Conservation (phyloP, 371 early-diverging fungal species). For the Basidiobolus meristosporus region DNA sequence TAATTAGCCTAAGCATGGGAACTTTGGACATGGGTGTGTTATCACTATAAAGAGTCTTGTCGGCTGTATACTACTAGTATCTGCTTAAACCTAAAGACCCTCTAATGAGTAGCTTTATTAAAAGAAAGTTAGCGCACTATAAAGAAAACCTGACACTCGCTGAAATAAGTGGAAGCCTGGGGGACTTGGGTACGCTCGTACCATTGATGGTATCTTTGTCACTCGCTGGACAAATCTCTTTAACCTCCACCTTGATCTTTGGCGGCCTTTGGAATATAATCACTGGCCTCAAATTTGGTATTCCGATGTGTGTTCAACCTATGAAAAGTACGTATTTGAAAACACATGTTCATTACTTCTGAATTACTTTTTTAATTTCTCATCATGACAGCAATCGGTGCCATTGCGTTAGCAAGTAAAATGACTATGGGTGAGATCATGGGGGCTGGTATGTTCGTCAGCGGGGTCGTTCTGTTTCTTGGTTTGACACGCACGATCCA, state of each 20-base stretch:
- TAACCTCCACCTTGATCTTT: conserved; percentile 68
- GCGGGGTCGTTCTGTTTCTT: conserved; percentile 38
- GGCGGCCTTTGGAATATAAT: conserved; percentile 78
- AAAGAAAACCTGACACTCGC: too few relatives aligned
- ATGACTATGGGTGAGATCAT: too few relatives aligned
- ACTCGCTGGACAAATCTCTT: conserved; percentile 46
- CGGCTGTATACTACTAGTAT: too few relatives aligned
- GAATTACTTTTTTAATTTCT: background rate
- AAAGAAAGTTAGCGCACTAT: too few relatives aligned
- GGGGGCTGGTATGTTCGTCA: conserved; percentile 58
- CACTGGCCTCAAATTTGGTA: conserved; percentile 51
- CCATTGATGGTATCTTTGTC: conserved; percentile 74
- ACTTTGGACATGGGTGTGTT: too few relatives aligned
- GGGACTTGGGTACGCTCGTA: conserved; percentile 73
- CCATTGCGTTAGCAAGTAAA: conserved; percentile 50
- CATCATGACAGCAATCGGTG: conserved; percentile 47
- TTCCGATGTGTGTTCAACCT: conserved; percentile 75
- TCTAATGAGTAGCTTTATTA: too few relatives aligned
- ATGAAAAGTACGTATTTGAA: conserved; percentile 40
- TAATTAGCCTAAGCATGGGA: too few relatives aligned
- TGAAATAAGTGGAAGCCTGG: conserved; percentile 52
- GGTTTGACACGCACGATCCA: conserved; percentile 52
- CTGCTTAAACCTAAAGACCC: too few relatives aligned
- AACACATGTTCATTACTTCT: background rate
- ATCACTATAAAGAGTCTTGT: too few relatives aligned